Evolutionary conservation across 2,329 filamentous ascomycete genomes (phyloP), one percentile per base, ranked within the genome.

Genomic region (Apiospora hydei): DNA sequence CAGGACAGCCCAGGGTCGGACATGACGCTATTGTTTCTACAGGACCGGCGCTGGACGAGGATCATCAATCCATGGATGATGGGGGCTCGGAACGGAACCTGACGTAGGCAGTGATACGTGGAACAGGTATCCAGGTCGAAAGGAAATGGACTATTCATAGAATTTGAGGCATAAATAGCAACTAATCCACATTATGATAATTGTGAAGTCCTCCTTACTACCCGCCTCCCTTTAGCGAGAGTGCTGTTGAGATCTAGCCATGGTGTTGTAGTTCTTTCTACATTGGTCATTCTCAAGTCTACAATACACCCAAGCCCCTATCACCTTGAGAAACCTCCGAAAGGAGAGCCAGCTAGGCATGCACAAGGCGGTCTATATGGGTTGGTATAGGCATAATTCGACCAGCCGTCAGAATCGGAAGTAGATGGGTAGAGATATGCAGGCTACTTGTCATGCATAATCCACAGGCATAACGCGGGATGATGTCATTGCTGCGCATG

Each of bases 401-500:
- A 49, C 7, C 6, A 38, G 7, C 34, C 7, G 34, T 6, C 34
- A 38, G 34, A 38, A 38, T 38, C 7, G 34, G 7, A 43, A 0
- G 13, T 43, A 43, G 6, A 8, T 43, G 10, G 5, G 41, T 43
- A 43, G 49, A 26, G 49, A 26, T 51, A 51, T 51, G n/a, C 49
- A 26, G n/a, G n/a, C 34, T 24, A 7, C 47, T 49, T 47, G 44
- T 47, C 4, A 57, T 34, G 53, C 53, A 34, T 34, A 34, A 61
- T 61, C 16, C 26, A 18, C 26, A 21, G 51, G 3, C 26, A 16
- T 21, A 30, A 61, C 26, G 26, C 26, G 16, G 26, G 49, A 61
- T 61, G 53, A 61, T 61, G 53, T 61, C 53, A 61, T 34, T 34
- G 49, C n/a, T 26, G 47, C 10, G 47, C 47, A 47, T 47, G 44